phyloP scores from a whole-genome alignment of 108 stramenopile species.

The Pseudonitzschia pungens region DNA sequence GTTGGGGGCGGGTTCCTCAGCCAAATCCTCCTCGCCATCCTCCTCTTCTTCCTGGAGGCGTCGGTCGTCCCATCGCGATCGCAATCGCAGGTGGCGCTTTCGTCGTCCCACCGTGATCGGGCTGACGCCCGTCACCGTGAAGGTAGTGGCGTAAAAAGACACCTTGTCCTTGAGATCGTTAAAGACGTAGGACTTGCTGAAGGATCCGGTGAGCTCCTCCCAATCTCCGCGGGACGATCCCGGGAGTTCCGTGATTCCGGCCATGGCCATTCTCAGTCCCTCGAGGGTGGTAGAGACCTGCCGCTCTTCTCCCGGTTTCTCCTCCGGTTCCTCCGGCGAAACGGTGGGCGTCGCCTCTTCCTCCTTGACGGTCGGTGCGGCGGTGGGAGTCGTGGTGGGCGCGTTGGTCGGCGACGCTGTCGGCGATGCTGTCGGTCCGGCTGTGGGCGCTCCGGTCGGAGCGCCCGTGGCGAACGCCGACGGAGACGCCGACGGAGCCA shows the following conservation, averaged over 20 bases:
- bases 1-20: no score
- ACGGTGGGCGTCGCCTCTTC: not conserved
- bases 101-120: not conserved
- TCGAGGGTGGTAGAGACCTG: not conserved
- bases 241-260: constrained; percentile 4
- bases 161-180: constrained; percentile 13
- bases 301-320: not conserved
- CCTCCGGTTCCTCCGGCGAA: not conserved
- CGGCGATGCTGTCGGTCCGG: not conserved
- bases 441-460: not conserved
- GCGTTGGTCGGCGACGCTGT: not conserved
- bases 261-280: constrained; percentile 12
- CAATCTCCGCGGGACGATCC: not conserved
- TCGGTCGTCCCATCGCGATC: constrained; percentile 2
- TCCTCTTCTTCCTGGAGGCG: not conserved
- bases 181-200: constrained; percentile 5
- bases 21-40: no score
- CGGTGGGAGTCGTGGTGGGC: not conserved
- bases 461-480: no score
- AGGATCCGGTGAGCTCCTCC: not conserved
- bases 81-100: not conserved
- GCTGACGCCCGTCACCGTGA: constrained; percentile 4
- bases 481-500: no score
- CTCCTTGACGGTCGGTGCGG: not conserved
- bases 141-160: constrained; percentile 2